Evolutionary conservation across 2,329 filamentous ascomycete species (phyloP).

Genomic region (Phialophora chinensis): DNA sequence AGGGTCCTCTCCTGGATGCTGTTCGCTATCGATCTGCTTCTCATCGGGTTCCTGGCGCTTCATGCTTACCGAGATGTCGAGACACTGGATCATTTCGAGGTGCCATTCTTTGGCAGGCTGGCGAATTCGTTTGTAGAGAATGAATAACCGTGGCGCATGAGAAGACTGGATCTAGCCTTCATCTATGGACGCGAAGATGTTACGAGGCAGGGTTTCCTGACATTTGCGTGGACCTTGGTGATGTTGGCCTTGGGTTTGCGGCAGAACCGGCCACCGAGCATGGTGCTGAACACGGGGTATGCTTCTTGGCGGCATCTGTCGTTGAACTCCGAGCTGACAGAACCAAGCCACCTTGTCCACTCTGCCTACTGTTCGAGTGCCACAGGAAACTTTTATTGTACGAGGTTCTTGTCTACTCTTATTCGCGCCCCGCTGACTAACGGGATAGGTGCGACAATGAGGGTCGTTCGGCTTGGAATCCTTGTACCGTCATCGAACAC

Average conservation of each 20-base stretch:
- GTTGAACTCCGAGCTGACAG: conserved; percentile 11
- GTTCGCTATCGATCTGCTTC: conserved; percentile 72
- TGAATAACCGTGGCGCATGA: conserved; percentile 58
- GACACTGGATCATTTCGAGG: conserved; percentile 73
- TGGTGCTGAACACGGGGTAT: not conserved
- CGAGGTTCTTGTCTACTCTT: not conserved
- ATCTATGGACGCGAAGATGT: not conserved
- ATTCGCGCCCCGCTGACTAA: not conserved
- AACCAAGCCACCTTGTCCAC: not conserved
- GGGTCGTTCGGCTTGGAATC: conserved; percentile 44
- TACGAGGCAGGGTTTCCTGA: not conserved
- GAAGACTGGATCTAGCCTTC: not conserved
- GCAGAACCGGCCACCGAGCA: not conserved
- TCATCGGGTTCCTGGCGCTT: conserved; percentile 77
- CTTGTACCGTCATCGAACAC: conserved; percentile 55
- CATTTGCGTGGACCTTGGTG: not conserved
- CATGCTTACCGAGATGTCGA: conserved; percentile 84
- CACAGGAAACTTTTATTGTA: not conserved
- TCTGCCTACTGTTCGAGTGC: not conserved
- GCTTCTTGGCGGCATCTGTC: conserved; percentile 7
- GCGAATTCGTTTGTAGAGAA: conserved; percentile 91
- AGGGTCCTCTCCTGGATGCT: conserved; percentile 82
- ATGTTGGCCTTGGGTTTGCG: not conserved
- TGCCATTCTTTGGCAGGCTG: conserved; percentile 83
- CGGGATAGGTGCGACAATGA: conserved; percentile 5